Evolutionary conservation across 768 basidiomycete species (phyloP).

Genomic region (Pulveroboletus sp.): DNA sequence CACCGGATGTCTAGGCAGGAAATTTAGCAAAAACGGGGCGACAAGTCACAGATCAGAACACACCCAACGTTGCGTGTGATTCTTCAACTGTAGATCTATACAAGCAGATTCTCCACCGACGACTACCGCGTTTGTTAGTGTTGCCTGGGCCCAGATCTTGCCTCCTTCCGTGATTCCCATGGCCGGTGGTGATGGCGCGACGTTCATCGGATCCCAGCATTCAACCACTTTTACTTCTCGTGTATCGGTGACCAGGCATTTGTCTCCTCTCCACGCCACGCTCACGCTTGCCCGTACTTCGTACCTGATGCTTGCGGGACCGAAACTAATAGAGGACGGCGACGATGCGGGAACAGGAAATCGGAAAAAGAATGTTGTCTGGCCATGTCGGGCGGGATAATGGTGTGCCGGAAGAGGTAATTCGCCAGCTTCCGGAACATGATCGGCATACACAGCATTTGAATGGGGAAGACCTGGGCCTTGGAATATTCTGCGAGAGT

Average conservation of each 20-base stretch:
- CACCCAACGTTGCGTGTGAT: constrained; percentile 79
- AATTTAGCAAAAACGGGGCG: constrained; percentile 3
- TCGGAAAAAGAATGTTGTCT: constrained; percentile 77
- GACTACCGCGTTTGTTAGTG: constrained; percentile 55
- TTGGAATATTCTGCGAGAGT: constrained; percentile 69
- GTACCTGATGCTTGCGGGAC: constrained; percentile 64
- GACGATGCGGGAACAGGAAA: constrained; percentile 64
- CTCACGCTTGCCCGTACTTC: constrained; percentile 70
- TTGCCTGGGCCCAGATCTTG: constrained; percentile 73
- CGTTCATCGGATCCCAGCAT: constrained; percentile 34
- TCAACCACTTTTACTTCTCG: constrained; percentile 65
- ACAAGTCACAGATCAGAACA: constrained; percentile 10
- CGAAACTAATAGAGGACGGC: constrained; percentile 70
- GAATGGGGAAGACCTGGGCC: constrained; percentile 80
- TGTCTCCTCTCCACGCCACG: constrained; percentile 74
- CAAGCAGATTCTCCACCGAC: constrained; percentile 68
- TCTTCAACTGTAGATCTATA: constrained; percentile 76
- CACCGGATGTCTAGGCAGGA: constrained; percentile 55
- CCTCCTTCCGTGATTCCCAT: constrained; percentile 73
- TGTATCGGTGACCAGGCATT: constrained; percentile 59
- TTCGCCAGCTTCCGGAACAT: constrained; percentile 47
- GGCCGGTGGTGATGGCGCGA: constrained; percentile 45
- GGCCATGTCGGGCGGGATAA: constrained; percentile 69
- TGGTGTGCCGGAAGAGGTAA: constrained; percentile 61
- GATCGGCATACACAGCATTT: constrained; percentile 68